These are phyloP conservation scores for Phialophora tarda DNA, from an alignment of 2,329 filamentous ascomycete genomes.

Conservation along the genomic window DNA sequence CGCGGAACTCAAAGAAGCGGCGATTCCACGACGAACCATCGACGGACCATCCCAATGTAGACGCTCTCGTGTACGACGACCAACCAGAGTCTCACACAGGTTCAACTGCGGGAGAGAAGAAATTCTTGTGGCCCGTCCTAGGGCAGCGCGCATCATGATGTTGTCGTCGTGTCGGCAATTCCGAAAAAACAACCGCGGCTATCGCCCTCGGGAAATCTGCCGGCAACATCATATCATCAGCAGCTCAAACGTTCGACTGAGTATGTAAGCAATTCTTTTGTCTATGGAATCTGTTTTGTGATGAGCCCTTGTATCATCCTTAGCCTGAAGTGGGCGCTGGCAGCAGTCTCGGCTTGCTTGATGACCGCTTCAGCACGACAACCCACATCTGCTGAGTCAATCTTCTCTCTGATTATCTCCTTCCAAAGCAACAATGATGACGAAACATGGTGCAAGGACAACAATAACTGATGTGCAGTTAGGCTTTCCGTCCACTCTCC, in stretches of 20 bases:
- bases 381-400: conserved; percentile 50
- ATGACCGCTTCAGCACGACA: conserved; percentile 44
- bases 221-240: not conserved
- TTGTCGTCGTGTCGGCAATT: not conserved
- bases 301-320: conserved; percentile 98
- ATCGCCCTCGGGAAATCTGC: not conserved
- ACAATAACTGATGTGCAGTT: not conserved
- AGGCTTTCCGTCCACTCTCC: not conserved
- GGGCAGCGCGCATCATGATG: conserved; percentile 16
- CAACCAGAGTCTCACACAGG: conserved; percentile 9
- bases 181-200: not conserved
- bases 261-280: conserved; percentile 25
- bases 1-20: conserved; percentile 16
- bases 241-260: not conserved
- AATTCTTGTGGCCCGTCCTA: conserved; percentile 36
- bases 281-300: conserved; percentile 51
- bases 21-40: conserved; percentile 25
- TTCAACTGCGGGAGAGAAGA: conserved; percentile 18
- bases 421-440: not conserved
- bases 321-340: conserved; percentile 70
- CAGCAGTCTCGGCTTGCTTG: conserved; percentile 35
- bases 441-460: not conserved
- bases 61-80: conserved; percentile 36
- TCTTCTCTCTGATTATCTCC: conserved; percentile 53
- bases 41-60: conserved; percentile 9